Evolutionary conservation across 306 rosid genomes (phyloP).

Genomic region (Vigna hirtella): DNA sequence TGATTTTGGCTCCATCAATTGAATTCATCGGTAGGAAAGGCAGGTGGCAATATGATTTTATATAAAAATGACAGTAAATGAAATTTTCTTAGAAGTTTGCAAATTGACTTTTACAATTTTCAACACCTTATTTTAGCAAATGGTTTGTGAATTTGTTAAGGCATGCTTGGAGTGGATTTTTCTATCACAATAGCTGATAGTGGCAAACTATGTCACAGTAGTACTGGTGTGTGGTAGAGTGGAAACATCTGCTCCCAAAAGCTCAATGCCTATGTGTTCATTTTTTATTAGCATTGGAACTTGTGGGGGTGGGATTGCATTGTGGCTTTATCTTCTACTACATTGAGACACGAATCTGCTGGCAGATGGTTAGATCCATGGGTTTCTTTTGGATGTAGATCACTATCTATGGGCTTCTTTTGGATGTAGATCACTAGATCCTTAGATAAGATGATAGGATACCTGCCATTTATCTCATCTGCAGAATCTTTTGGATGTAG

Average conservation of each 20-base stretch:
- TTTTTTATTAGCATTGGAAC: too few species aligned
- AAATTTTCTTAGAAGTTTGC: background rate
- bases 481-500: background rate
- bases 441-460: background rate
- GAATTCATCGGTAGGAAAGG: slow-evolving; percentile 26
- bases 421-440: background rate
- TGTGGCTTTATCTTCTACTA: background rate
- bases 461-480: background rate
- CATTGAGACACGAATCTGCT: background rate
- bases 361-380: background rate
- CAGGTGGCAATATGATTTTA: background rate
- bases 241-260: background rate
- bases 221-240: background rate
- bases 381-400: background rate
- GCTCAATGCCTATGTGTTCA: background rate
- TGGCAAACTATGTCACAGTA: background rate
- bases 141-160: background rate
- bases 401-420: too few species aligned
- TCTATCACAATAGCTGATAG: background rate
- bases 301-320: background rate
- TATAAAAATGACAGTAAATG: too few species aligned
- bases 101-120: slow-evolving; percentile 19
- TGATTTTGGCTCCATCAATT: slow-evolving; percentile 14
- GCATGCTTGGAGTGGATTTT: background rate
- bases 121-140: background rate